Evolutionary conservation across 306 rosid genomes (phyloP).

Genomic region (Trifolium fragiferum): DNA sequence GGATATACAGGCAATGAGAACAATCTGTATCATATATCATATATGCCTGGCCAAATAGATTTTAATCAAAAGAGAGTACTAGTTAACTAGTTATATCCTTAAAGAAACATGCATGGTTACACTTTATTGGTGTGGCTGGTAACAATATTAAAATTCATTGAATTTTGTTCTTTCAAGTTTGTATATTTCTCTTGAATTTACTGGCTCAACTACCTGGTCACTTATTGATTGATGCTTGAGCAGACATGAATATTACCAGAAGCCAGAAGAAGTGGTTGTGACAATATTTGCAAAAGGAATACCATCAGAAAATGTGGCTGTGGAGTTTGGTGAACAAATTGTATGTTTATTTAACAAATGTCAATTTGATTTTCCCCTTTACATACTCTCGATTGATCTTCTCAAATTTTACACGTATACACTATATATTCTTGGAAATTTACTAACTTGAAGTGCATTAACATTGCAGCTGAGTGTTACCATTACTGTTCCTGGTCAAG

Average conservation of each 20-base stretch:
- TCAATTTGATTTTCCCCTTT: neutral
- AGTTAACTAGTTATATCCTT: neutral
- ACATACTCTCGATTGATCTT: slow-evolving; percentile 11
- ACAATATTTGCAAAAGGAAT: slow-evolving; percentile 89
- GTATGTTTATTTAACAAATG: slow-evolving; percentile 53
- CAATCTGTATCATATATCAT: neutral
- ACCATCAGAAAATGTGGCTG: slow-evolving; percentile 64
- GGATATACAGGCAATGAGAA: neutral
- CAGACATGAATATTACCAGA: slow-evolving; percentile 96
- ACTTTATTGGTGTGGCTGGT: slow-evolving; percentile 24
- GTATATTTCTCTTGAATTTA: neutral
- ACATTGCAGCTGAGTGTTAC: slow-evolving; percentile 74
- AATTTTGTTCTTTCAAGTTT: neutral
- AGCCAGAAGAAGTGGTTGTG: slow-evolving; percentile 84
- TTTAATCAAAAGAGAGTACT: neutral
- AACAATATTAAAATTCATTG: slow-evolving; percentile 15
- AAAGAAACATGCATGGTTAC: slow-evolving; percentile 1
- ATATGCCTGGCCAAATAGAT: neutral
- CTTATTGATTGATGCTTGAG: slow-evolving; percentile 38
- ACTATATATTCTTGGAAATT: slow-evolving; percentile 2
- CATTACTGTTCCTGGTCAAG: slow-evolving; percentile 74
- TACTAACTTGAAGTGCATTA: slow-evolving; percentile 26
- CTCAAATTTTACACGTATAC: neutral
- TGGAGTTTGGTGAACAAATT: slow-evolving; percentile 90
- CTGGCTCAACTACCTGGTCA: slow-evolving; percentile 28